Conservation (phyloP, 2,329 filamentous ascomycete species). For the Verticillium klebahnii region DNA sequence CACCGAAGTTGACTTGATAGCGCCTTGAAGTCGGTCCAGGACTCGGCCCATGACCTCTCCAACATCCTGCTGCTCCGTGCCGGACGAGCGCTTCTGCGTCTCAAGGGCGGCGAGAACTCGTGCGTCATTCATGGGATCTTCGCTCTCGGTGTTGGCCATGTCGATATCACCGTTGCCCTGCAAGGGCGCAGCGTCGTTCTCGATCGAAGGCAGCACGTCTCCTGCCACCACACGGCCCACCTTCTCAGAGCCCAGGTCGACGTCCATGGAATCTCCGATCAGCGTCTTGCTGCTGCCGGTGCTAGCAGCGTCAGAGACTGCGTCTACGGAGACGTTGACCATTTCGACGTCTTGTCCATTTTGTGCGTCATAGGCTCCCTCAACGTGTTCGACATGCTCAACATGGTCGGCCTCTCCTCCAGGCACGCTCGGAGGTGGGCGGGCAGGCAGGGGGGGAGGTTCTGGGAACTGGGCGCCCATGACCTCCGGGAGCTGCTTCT, state of each 20-base stretch:
- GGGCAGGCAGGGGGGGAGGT: constrained; percentile 46
- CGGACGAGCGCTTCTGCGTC: constrained; percentile 40
- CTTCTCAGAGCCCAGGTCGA: constrained; percentile 5
- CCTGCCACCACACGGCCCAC: not conserved
- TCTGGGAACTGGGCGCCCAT: constrained; percentile 12
- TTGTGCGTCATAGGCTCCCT: constrained; percentile 3
- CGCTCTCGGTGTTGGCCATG: constrained; percentile 24
- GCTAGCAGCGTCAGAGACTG: constrained; percentile 36
- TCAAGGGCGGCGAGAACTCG: constrained; percentile 41
- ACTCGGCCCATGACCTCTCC: constrained; percentile 94
- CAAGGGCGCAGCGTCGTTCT: not conserved
- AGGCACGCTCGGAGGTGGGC: constrained; percentile 37
- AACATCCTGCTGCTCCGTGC: constrained; percentile 82
- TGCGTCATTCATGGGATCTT: constrained; percentile 30
- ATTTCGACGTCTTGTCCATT: constrained; percentile 24
- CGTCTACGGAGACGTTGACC: constrained; percentile 25
- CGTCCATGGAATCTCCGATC: constrained; percentile 31
- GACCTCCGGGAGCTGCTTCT: constrained; percentile 7
- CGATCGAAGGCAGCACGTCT: not conserved
- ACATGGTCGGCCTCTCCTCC: constrained; percentile 4
- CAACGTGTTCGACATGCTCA: constrained; percentile 10
- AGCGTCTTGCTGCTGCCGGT: constrained; percentile 48
- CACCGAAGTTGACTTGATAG: constrained; percentile 69
- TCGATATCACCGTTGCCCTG: constrained; percentile 16
- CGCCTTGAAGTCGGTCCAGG: constrained; percentile 83